Conservation (phyloP, 208 protist species). For the Porcisia deanei region DNA sequence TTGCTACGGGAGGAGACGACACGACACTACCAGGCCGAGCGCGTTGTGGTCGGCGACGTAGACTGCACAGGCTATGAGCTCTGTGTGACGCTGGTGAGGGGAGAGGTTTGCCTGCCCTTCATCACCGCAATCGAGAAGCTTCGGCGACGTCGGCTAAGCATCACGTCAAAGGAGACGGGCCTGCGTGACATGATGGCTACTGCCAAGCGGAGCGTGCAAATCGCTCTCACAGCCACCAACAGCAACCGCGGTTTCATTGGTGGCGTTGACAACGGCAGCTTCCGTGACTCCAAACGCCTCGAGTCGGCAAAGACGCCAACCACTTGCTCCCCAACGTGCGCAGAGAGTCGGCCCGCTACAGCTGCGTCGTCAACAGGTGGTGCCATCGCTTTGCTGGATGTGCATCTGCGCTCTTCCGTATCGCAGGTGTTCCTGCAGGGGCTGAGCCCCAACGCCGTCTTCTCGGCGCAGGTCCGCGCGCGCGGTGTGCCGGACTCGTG, state of each 20-base stretch:
- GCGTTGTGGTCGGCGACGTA: constrained; percentile 59
- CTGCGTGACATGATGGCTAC: constrained; percentile 11
- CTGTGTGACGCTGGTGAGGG: constrained; percentile 37
- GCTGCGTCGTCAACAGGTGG: neutral
- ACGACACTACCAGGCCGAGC: constrained; percentile 69
- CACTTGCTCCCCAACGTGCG: neutral
- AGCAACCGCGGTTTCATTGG: constrained; percentile 17
- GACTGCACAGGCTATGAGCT: constrained; percentile 67
- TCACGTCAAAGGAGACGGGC: constrained; percentile 4
- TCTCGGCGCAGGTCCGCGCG: constrained; percentile 50
- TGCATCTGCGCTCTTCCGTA: constrained; percentile 38
- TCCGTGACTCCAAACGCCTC: constrained; percentile 20
- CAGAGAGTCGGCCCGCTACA: neutral
- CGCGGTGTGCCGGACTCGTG: constrained; percentile 60
- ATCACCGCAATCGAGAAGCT: constrained; percentile 33
- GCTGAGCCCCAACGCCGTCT: constrained; percentile 42
- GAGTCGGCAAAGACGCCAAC: constrained; percentile 12
- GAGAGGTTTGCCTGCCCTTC: constrained; percentile 47
- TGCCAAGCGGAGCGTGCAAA: constrained; percentile 1
- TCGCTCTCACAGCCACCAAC: neutral
- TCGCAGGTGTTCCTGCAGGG: constrained; percentile 42
- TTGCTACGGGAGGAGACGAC: constrained; percentile 65
- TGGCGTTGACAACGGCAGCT: constrained; percentile 12
- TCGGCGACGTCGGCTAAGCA: constrained; percentile 15
- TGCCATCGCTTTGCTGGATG: constrained; percentile 45